A percentile compares a stretch with the other conserved stretches of the same genome.
phyloP scores from a whole-genome alignment of 768 basidiomycete species.

The Hortiboletus flavorubellus region DNA sequence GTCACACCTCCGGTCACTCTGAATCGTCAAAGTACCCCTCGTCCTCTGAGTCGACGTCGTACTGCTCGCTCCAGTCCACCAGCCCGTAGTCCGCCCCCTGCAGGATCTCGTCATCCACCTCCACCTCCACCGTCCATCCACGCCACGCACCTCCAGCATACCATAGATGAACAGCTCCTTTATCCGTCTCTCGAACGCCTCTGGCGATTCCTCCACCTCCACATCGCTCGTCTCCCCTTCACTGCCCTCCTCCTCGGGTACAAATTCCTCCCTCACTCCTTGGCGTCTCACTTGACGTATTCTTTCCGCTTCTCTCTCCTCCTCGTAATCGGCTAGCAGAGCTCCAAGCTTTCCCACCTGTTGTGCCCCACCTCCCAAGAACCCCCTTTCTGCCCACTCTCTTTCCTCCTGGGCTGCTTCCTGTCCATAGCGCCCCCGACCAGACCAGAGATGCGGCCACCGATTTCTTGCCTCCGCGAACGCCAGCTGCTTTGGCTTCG shows the following conservation, averaged over 20 bases:
- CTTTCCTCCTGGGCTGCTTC: constrained; percentile 64
- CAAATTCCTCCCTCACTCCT: constrained; percentile 40
- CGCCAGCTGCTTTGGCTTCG: constrained; percentile 51
- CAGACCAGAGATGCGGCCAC: constrained; percentile 72
- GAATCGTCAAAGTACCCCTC: constrained; percentile 69
- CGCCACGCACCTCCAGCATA: constrained; percentile 56
- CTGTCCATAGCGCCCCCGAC: constrained; percentile 44
- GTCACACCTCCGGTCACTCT: constrained; percentile 26
- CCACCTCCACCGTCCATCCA: neutral
- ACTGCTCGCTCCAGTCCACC: constrained; percentile 73
- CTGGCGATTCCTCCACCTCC: constrained; percentile 43
- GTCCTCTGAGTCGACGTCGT: constrained; percentile 46
- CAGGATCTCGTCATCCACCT: constrained; percentile 1
- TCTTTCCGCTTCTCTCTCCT: constrained; percentile 70
- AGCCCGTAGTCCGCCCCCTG: constrained; percentile 68
- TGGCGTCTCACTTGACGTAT: constrained; percentile 45
- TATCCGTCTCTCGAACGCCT: constrained; percentile 58
- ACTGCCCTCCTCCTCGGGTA: constrained; percentile 59
- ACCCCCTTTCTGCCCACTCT: constrained; percentile 61
- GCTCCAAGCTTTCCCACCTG: constrained; percentile 68
- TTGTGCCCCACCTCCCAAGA: constrained; percentile 52
- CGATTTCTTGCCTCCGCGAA: constrained; percentile 49
- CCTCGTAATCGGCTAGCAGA: constrained; percentile 70
- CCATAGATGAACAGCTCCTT: constrained; percentile 75
- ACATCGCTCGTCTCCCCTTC: constrained; percentile 41